Base-by-base conservation (phyloP, 495 filamentous ascomycete genomes). In the Penicillium fimorum region DNA sequence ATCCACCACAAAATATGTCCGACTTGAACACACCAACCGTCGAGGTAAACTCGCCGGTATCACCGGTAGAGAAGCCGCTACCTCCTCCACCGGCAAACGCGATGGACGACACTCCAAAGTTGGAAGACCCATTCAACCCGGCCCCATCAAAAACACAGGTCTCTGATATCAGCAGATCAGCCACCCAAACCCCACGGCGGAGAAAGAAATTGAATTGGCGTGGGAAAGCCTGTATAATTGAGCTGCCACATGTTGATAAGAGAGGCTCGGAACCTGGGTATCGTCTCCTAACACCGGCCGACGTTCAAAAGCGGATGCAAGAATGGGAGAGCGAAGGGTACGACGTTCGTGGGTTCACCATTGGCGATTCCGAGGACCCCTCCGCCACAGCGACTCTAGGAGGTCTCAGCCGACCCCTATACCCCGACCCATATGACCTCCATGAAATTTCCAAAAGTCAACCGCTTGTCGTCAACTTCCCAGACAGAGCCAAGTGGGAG, bases 401-500 rank as follows among this genome's bases (percentile, higher is more conserved):
- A 12, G 69, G 81, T 47, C 83, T 92, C 61, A 95, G 88, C 68
- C 83, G 88, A 53, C 79, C 80, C 20, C 71, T 87, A 30, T 95
- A 85, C 77, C 94, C 92, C 12, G 82, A 87, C 55, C 75, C 82
- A 25, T 74, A 72, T 8, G 87, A 92, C 42, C 55, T 86, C 5
- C 65, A 64, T 7, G 71, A 68, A 41, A 84, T 90, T 33, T 75
- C 82, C 41, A 71, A 77, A 44, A 58, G 76, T 27, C 69, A 78
- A 46, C 63, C 72, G 15, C 86, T 80, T 61, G 74, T 73, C 48
- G 86, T 97, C 49, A 79, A 78, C 37, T 85, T 98, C 63, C 94
- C 95, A 0, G 86, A 96, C 69, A 78, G 68, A 41, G 65, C 72
- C 72, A 88, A 87, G 27, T 97, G 94, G 93, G 86, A 90, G 65